A percentile compares a stretch with the other conserved stretches of the same genome.
These are phyloP conservation scores for Cystobasidium onofrii DNA, from an alignment of 768 basidiomycete genomes.

Conservation along the genomic window DNA sequence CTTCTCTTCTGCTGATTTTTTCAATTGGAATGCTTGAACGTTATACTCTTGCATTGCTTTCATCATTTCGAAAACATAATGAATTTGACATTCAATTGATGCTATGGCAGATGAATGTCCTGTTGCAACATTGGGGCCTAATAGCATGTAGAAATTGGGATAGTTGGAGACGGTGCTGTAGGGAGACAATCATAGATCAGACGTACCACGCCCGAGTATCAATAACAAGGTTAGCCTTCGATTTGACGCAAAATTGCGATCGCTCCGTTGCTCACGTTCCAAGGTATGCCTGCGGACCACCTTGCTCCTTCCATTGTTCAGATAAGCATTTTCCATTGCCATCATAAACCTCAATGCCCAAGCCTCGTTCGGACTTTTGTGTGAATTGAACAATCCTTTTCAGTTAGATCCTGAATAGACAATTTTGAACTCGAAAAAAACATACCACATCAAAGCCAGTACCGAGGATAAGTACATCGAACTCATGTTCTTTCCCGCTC, in stretches of 20 bases:
- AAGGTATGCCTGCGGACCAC: conserved; percentile 33
- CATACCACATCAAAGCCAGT: conserved; percentile 28
- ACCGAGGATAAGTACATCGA: conserved; percentile 29
- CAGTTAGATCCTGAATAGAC: too few relatives aligned
- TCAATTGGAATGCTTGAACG: conserved; percentile 9
- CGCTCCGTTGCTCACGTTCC: conserved; percentile 15
- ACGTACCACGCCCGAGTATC: too few relatives aligned
- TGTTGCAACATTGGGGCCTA: conserved; percentile 32
- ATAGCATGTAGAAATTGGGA: conserved; percentile 28
- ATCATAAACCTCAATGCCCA: background rate
- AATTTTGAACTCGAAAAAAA: too few relatives aligned
- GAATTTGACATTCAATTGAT: conserved; percentile 26
- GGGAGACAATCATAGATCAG: too few relatives aligned
- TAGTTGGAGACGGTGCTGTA: conserved; percentile 16
- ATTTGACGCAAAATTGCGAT: too few relatives aligned
- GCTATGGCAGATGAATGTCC: conserved; percentile 25
- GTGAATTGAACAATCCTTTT: too few relatives aligned
- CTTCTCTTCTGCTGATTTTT: conserved; percentile 19
- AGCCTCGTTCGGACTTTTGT: background rate
- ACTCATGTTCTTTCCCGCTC: conserved; percentile 14
- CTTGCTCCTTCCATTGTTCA: conserved; percentile 23
- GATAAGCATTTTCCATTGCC: background rate
- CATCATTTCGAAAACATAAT: conserved; percentile 25
- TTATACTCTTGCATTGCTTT: conserved; percentile 14
- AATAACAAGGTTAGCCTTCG: too few relatives aligned